phyloP scores from a whole-genome alignment of 2,329 filamentous ascomycete genomes.

The Coleophoma cylindrospora region DNA sequence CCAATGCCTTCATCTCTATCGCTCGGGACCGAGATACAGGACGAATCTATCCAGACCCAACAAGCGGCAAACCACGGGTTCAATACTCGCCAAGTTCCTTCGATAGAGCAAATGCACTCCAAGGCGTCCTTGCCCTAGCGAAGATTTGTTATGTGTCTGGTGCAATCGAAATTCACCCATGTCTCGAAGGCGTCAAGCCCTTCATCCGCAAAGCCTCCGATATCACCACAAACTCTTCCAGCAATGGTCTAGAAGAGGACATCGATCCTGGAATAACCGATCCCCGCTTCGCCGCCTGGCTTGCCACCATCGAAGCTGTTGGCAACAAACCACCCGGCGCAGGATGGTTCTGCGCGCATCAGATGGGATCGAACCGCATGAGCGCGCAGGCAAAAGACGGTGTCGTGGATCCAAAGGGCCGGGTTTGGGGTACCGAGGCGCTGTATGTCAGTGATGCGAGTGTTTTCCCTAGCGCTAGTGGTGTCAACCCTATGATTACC shows the following conservation, averaged over 20 bases:
- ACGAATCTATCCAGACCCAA: slow-evolving; percentile 66
- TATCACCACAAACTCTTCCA: background rate
- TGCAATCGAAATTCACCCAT: slow-evolving; percentile 72
- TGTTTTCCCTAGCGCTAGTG: slow-evolving; percentile 71
- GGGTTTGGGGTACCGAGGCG: slow-evolving; percentile 60
- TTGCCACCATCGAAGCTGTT: slow-evolving; percentile 41
- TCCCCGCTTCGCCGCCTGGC: slow-evolving; percentile 56
- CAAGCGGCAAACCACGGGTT: slow-evolving; percentile 58
- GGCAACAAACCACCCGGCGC: slow-evolving; percentile 45
- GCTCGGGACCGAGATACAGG: slow-evolving; percentile 73
- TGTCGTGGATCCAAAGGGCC: slow-evolving; percentile 53
- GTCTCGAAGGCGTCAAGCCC: slow-evolving; percentile 54
- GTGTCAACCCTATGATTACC: slow-evolving; percentile 80
- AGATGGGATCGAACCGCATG: slow-evolving; percentile 79
- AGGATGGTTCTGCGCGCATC: slow-evolving; percentile 67
- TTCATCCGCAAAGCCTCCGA: slow-evolving; percentile 39
- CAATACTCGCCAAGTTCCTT: slow-evolving; percentile 66
- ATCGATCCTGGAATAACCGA: slow-evolving; percentile 46
- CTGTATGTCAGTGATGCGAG: slow-evolving; percentile 71
- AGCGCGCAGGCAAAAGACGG: slow-evolving; percentile 40
- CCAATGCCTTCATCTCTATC: slow-evolving; percentile 68
- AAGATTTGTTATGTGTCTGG: slow-evolving; percentile 76
- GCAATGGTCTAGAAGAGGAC: slow-evolving; percentile 1
- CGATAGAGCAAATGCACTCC: slow-evolving; percentile 67
- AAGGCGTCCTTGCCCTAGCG: slow-evolving; percentile 65